Evolutionary conservation across 2,329 filamentous ascomycete species (phyloP).

Genomic region (Penicillium italicum): DNA sequence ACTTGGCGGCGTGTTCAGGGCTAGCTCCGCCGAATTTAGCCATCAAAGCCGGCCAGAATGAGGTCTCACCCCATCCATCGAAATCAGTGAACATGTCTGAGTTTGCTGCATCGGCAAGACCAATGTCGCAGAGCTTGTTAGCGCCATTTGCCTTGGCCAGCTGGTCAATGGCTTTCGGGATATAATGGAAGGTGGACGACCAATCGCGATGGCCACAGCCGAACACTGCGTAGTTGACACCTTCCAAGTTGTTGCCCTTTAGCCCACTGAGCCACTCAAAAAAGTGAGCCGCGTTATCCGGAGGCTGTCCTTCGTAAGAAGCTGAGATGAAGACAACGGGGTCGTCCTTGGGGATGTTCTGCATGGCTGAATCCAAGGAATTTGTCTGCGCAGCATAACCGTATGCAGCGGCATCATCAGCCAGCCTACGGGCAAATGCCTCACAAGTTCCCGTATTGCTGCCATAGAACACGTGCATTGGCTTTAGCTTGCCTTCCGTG

Average conservation of each 20-base stretch:
- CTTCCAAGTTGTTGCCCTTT: conserved; percentile 51
- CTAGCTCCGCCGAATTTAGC: conserved; percentile 34
- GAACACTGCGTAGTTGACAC: conserved; percentile 64
- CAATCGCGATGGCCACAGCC: conserved; percentile 61
- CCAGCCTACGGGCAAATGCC: conserved; percentile 61
- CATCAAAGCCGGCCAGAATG: conserved; percentile 52
- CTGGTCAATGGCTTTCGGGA: conserved; percentile 62
- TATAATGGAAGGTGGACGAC: conserved; percentile 60
- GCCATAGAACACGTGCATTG: conserved; percentile 67
- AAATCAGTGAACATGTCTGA: conserved; percentile 67
- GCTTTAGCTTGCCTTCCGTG: conserved; percentile 33
- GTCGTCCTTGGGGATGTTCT: conserved; percentile 56
- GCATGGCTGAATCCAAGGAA: conserved; percentile 59
- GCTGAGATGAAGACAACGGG: conserved; percentile 66
- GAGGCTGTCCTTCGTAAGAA: conserved; percentile 70
- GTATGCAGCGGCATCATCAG: conserved; percentile 55
- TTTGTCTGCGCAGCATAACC: conserved; percentile 59
- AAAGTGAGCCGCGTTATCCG: conserved; percentile 68
- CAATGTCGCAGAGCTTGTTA: conserved; percentile 48
- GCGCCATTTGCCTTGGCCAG: conserved; percentile 53
- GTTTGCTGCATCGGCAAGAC: conserved; percentile 57
- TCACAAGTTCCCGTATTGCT: conserved; percentile 74
- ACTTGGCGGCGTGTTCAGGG: conserved; percentile 28
- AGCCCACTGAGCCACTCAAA: conserved; percentile 61
- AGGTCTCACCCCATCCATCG: conserved; percentile 63